Base-by-base conservation (phyloP, 164 flowering plant genomes). In the Kingdonia uniflora region DNA sequence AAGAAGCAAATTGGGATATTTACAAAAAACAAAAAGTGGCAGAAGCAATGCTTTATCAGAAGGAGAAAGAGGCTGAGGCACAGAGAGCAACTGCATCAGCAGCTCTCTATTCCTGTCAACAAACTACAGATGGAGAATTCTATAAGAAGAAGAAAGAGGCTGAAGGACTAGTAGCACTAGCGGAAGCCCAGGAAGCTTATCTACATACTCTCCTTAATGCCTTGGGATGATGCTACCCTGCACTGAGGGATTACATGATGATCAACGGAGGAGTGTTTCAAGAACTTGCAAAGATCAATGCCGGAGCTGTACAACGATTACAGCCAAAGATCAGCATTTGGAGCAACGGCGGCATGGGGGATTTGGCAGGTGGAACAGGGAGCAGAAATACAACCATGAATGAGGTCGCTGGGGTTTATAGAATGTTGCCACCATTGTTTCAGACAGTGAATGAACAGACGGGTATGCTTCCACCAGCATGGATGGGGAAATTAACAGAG, bases 241-340 rank as follows among this genome's bases (percentile, higher is more conserved):
- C 76, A 0, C 16, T 68, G 11, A 62, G 70, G 42, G 70, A 72
- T 41, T 68, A 68, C 52, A 17, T 72, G 56, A 72, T 72, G 76
- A 62, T 72, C 38, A 54, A 57, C 17, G 53, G 42, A 0, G 73
- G 76, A 7, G 54, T 63, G 52, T 72, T 58, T 52, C 62, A 68
- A 40, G 73, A 68, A 3, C 56, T 72, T 21, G 76, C 76, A 2
- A 59, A 52, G 62, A 60, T 68, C 21, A 72, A 69, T 55, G 73
- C 73, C 10, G 19, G 56, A 15, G 73, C 73, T 1, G 21, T 72
- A 2, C 23, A 51, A 15, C 73, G 76, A 20, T 25, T 72, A 17
- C 55, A 68, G 16, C 73, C 76, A 5, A 72, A 69, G 54, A 72
- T 72, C 20, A 69, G 73, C 48, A 21, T 68, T 1, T 63, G 71